Evolutionary conservation across 2,329 filamentous ascomycete species (phyloP).

Genomic region (Monilinia fructicola): DNA sequence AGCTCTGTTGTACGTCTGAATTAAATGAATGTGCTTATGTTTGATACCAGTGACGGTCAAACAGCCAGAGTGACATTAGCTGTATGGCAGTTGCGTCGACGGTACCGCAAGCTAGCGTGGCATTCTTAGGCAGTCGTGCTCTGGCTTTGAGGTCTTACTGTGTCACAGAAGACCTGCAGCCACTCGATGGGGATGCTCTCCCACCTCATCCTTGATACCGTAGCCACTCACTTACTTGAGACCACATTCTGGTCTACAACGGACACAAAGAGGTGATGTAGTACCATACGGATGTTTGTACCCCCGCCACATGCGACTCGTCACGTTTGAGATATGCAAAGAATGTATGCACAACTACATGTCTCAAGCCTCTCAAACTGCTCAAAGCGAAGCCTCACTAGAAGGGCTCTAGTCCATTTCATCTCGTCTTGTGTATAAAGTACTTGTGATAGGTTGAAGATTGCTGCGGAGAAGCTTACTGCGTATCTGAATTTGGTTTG

Average conservation of each 20-base stretch:
- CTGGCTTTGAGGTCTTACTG: background rate
- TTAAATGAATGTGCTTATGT: background rate
- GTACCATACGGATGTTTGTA: too few relatives aligned
- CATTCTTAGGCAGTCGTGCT: background rate
- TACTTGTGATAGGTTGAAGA: background rate
- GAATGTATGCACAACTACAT: too few relatives aligned
- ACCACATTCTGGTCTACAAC: background rate
- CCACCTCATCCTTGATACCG: background rate
- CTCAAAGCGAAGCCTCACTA: background rate
- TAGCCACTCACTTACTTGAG: background rate
- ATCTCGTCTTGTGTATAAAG: background rate
- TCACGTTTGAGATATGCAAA: too few relatives aligned
- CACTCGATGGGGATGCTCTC: background rate
- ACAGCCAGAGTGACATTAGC: background rate
- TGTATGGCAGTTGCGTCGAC: background rate
- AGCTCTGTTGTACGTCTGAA: background rate
- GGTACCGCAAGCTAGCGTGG: too few relatives aligned
- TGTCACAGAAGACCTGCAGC: too few relatives aligned
- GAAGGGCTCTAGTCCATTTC: background rate
- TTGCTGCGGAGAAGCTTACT: background rate
- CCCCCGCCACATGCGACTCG: too few relatives aligned
- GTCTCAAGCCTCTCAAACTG: background rate
- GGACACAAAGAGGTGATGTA: background rate
- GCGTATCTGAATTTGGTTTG: background rate
- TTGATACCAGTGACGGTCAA: background rate